Conservation (phyloP, 768 basidiomycete genomes). For the Boletellus ananiceps region DNA sequence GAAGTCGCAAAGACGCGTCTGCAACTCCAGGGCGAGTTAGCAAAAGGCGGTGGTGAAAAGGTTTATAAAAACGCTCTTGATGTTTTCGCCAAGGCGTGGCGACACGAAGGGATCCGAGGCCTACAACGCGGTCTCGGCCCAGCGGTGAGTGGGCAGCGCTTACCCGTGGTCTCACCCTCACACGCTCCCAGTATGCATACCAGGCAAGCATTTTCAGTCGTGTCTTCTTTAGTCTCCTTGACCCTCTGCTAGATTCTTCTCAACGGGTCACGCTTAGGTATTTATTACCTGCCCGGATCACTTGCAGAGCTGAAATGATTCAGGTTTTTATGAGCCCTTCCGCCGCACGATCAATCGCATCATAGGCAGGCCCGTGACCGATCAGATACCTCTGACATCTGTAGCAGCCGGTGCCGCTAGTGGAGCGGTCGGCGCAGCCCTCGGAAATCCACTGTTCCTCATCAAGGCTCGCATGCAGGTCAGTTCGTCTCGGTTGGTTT, state of each 20-base stretch:
- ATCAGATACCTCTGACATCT: constrained; percentile 72
- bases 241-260: constrained; percentile 63
- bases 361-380: constrained; percentile 57
- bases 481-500: not conserved
- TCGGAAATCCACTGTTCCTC: constrained; percentile 90
- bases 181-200: constrained; percentile 67
- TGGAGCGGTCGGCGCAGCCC: constrained; percentile 80
- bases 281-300: not conserved
- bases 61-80: constrained; percentile 92
- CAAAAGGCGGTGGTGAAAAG: constrained; percentile 61
- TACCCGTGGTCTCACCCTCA: constrained; percentile 7
- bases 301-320: constrained; percentile 12
- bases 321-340: constrained; percentile 96
- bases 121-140: constrained; percentile 87
- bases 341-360: constrained; percentile 64
- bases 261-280: constrained; percentile 88
- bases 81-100: constrained; percentile 82
- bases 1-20: constrained; percentile 86
- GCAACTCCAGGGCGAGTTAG: constrained; percentile 93
- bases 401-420: constrained; percentile 83
- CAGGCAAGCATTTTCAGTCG: constrained; percentile 52
- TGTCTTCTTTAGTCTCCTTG: not conserved
- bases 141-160: constrained; percentile 54
- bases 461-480: constrained; percentile 99
- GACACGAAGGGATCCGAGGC: constrained; percentile 86